Percentiles rank a stretch among this genome's conserved stretches.
Conservation (phyloP, 1,284 basidiomycete genomes). For the Cryptococcus sp. region DNA sequence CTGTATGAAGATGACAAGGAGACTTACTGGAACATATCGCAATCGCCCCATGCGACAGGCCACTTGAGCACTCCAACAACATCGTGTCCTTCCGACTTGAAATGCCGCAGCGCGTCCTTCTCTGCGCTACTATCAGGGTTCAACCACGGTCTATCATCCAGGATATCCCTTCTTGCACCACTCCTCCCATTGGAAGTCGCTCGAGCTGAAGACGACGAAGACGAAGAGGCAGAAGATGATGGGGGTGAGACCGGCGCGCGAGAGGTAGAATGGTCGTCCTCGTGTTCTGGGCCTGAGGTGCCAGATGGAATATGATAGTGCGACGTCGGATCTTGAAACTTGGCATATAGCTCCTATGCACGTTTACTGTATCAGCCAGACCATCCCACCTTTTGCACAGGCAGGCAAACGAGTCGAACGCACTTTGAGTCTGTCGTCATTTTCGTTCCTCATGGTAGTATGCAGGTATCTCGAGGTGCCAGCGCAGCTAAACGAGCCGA, state of each 20-base stretch:
- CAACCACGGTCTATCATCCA: conserved; percentile 13
- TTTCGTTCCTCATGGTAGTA: too few relatives aligned
- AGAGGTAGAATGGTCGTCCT: conserved; percentile 42
- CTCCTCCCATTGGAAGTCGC: conserved; percentile 19
- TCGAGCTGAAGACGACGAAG: conserved; percentile 11
- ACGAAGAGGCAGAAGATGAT: background rate
- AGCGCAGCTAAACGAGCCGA: too few relatives aligned
- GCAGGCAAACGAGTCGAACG: too few relatives aligned
- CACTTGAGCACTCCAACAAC: conserved; percentile 40
- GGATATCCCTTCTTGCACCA: background rate
- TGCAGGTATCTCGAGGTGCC: too few relatives aligned
- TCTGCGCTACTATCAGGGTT: conserved; percentile 8
- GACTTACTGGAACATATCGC: conserved; percentile 50
- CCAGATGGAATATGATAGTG: conserved; percentile 47
- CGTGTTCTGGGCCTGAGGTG: conserved; percentile 40
- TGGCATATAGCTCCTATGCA: conserved; percentile 37
- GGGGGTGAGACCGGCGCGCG: conserved; percentile 14
- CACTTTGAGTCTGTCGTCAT: too few relatives aligned
- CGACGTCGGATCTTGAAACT: conserved; percentile 44
- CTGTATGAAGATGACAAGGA: too few relatives aligned
- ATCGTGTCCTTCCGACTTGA: conserved; percentile 39
- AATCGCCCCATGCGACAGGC: conserved; percentile 52
- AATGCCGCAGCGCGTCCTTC: conserved; percentile 18
- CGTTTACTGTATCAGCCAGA: too few relatives aligned
- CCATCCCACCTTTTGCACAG: too few relatives aligned